These are phyloP conservation scores for Myriosclerotinia duriaeana DNA, from an alignment of 2,329 filamentous ascomycete species.

Conservation along the genomic window DNA sequence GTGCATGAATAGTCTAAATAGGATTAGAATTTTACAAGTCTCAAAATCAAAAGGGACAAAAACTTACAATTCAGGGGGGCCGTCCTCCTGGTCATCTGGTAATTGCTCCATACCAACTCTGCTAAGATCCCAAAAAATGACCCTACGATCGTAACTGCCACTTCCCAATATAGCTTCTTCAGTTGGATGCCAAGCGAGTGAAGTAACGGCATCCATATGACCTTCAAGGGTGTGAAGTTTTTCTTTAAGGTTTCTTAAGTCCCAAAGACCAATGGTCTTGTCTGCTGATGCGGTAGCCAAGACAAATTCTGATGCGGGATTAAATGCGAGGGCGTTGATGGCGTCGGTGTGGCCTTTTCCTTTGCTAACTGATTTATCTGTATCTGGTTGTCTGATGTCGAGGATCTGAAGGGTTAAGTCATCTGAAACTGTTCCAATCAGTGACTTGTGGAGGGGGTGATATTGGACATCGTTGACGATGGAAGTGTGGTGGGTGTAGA, in stretches of 20 bases:
- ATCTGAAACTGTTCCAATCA: slow-evolving; percentile 92
- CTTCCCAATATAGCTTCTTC: slow-evolving; percentile 87
- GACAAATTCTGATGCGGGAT: slow-evolving; percentile 84
- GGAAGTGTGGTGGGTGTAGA: slow-evolving; percentile 83
- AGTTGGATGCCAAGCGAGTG: slow-evolving; percentile 89
- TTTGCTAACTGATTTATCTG: slow-evolving; percentile 65
- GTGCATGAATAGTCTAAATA: slow-evolving; percentile 85
- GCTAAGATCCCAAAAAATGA: slow-evolving; percentile 96
- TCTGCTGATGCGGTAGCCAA: slow-evolving; percentile 93
- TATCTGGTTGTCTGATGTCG: slow-evolving; percentile 71
- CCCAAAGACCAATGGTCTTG: slow-evolving; percentile 94
- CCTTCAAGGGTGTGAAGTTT: slow-evolving; percentile 89
- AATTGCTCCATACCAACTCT: slow-evolving; percentile 91
- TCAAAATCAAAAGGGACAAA: not conserved
- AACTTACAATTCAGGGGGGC: slow-evolving; percentile 86
- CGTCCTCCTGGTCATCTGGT: slow-evolving; percentile 92
- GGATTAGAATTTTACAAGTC: slow-evolving; percentile 11
- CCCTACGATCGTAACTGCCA: slow-evolving; percentile 86
- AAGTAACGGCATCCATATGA: slow-evolving; percentile 86
- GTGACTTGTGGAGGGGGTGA: slow-evolving; percentile 78
- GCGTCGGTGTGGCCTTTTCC: slow-evolving; percentile 83
- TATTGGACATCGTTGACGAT: slow-evolving; percentile 98
- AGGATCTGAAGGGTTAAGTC: slow-evolving; percentile 91
- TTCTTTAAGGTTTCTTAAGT: slow-evolving; percentile 84
- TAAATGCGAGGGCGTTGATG: slow-evolving; percentile 95